Base-by-base conservation (phyloP, 1,139 yeast species). In the Geotrichum siamense region DNA sequence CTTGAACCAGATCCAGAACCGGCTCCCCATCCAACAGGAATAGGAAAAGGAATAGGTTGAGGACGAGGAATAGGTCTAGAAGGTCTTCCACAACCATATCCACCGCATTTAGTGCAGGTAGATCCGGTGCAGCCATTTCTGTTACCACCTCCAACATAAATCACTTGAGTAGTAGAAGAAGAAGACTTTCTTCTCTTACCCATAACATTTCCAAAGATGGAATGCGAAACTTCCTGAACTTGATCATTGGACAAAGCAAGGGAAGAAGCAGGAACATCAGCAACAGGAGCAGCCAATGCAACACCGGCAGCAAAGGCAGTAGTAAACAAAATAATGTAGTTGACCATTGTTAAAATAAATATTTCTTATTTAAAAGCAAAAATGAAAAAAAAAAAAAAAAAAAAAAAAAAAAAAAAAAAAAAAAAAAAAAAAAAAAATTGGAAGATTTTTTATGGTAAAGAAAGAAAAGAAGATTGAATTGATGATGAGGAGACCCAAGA, bases 1-100 rank as follows among this genome's bases (percentile, higher is more conserved):
- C 43, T 38, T 26, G 46, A 45, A 23, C 32, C n/a, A 41, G 35
- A 22, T 32, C 47, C 36, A 29, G 44, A 34, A n/a, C 49, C 35
- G 31, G 53, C 34, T 12, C 41, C 23, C 16, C 49, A 42, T 16
- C 39, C 21, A 32, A 44, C 15, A 13, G 36, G 17, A 26, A 25
- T 17, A 30, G 41, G 26, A 21, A 26, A 15, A 3, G 36, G 12
- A 15, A 20, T 17, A 22, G 36, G 33, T 13, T 5, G 5, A 3
- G 27, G 15, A 21, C 26, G 22, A 17, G 34, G 15, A 26, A 25
- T n/a, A 13, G 36, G 33, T 30, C 20, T 10, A 15, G 21, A 8
- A 30, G 20, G 34, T 30, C 20, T 10, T 13, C 29, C 17, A 15
- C 13, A 4, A 20, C 29, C 34, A 30, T 21, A 13, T 10, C 16